These are phyloP conservation scores for Orbilia brochopaga DNA, from an alignment of 2,329 filamentous ascomycete genomes.

Conservation along the genomic window DNA sequence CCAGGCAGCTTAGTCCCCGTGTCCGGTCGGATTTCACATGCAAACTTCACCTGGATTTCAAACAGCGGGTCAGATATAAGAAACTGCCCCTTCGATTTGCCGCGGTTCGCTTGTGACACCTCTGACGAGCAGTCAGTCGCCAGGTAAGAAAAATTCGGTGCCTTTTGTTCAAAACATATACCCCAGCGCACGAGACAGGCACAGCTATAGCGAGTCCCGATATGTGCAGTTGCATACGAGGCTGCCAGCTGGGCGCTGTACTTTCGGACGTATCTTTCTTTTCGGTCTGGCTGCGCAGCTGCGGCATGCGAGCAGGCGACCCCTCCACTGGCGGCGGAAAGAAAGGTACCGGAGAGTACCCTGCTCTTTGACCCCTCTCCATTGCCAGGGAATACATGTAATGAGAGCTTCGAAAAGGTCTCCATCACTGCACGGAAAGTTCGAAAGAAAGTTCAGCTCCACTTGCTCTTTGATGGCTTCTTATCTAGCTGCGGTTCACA, in stretches of 20 bases:
- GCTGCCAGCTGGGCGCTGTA: neutral
- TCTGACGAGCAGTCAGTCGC: slow-evolving; percentile 23
- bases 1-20: neutral
- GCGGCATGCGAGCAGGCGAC: no score
- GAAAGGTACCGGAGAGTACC: slow-evolving; percentile 28
- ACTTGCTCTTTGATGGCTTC: neutral
- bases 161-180: no score
- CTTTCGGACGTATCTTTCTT: slow-evolving; percentile 3
- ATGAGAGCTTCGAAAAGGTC: slow-evolving; percentile 6
- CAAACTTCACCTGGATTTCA: neutral
- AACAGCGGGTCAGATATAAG: neutral
- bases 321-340: neutral
- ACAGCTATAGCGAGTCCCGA: no score
- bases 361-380: neutral
- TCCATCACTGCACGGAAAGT: slow-evolving; percentile 22
- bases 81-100: slow-evolving; percentile 17
- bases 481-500: slow-evolving; percentile 19
- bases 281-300: neutral
- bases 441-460: slow-evolving; percentile 21
- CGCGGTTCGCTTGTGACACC: slow-evolving; percentile 23
- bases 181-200: no score
- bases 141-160: slow-evolving; percentile 16
- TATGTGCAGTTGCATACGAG: no score
- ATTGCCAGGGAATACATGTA: slow-evolving; percentile 7
- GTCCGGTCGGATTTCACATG: neutral